Conservation (phyloP, 805 yeast genomes). For the Cyberlindnera maclurae region DNA sequence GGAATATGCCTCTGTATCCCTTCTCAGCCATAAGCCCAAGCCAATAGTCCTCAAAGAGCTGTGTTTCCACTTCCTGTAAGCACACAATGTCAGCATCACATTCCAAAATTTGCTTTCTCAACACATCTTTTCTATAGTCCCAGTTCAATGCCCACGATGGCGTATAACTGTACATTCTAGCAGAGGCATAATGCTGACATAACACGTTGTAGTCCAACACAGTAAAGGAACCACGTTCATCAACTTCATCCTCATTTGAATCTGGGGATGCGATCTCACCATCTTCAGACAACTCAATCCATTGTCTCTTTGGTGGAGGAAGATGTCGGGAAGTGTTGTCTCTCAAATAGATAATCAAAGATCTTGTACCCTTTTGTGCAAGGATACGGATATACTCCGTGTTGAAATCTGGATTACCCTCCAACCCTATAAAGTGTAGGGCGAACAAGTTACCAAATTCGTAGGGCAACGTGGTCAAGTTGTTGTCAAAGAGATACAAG, state of each 20-base stretch:
- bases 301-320: constrained; percentile 69
- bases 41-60: constrained; percentile 84
- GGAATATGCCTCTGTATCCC: constrained; percentile 79
- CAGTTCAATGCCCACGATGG: constrained; percentile 97
- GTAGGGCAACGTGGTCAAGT: constrained; percentile 65
- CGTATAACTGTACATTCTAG: constrained; percentile 86
- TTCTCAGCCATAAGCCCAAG: constrained; percentile 58
- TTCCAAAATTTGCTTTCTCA: constrained; percentile 64
- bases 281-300: constrained; percentile 75
- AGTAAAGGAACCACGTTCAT: constrained; percentile 49
- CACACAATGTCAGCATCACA: constrained; percentile 74
- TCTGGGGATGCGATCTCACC: constrained; percentile 44
- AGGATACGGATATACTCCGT: constrained; percentile 55
- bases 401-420: constrained; percentile 78
- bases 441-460: constrained; percentile 84
- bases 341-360: constrained; percentile 70
- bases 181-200: constrained; percentile 93
- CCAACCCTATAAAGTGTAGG: constrained; percentile 82
- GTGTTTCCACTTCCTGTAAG: constrained; percentile 92
- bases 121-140: constrained; percentile 77
- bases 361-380: constrained; percentile 79
- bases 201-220: constrained; percentile 83
- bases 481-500: constrained; percentile 83
- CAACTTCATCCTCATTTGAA: constrained; percentile 21
- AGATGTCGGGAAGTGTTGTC: constrained; percentile 69